Evolutionary conservation across 2,329 filamentous ascomycete genomes (phyloP).

Genomic region (Coniochaeta ligniaria): DNA sequence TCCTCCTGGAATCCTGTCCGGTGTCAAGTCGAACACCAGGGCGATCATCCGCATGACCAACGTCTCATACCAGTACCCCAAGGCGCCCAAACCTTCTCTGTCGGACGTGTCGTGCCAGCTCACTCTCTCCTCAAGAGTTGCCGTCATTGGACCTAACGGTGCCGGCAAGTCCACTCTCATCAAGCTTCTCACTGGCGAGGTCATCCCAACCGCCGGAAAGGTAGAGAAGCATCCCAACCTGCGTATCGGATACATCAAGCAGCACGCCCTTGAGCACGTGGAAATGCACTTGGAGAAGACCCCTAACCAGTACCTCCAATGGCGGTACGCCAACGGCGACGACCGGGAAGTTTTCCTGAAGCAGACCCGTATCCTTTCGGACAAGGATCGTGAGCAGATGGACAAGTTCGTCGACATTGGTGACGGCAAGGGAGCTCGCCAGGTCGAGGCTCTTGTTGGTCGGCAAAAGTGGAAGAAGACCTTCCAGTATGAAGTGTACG

Average conservation of each 20-base stretch:
- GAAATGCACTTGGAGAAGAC: slow-evolving; percentile 99
- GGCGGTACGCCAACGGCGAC: slow-evolving; percentile 95
- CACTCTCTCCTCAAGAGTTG: slow-evolving; percentile 82
- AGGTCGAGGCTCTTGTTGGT: slow-evolving; percentile 85
- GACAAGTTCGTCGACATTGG: slow-evolving; percentile 80
- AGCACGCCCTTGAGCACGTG: slow-evolving; percentile 97
- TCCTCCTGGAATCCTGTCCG: slow-evolving; percentile 83
- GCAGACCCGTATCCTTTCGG: slow-evolving; percentile 85
- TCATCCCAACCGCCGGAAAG: slow-evolving; percentile 72
- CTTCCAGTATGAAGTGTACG: slow-evolving; percentile 93
- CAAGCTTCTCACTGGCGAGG: slow-evolving; percentile 91
- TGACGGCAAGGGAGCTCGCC: slow-evolving; percentile 70
- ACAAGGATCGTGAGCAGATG: slow-evolving; percentile 83
- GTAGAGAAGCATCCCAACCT: slow-evolving; percentile 98
- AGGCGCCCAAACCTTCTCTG: slow-evolving; percentile 79
- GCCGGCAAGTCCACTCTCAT: slow-evolving; percentile 97
- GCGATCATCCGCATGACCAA: slow-evolving; percentile 94
- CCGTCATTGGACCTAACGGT: slow-evolving; percentile 95
- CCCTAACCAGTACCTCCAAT: slow-evolving; percentile 96
- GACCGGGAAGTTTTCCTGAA: slow-evolving; percentile 97
- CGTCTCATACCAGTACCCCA: slow-evolving; percentile 91
- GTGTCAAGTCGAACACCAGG: slow-evolving; percentile 91
- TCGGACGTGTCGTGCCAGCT: slow-evolving; percentile 81
- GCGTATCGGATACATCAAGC: slow-evolving; percentile 99
- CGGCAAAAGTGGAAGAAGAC: slow-evolving; percentile 99